Evolutionary conservation across 2,329 filamentous ascomycete species (phyloP).

Genomic region (Diaporthe vaccinii): DNA sequence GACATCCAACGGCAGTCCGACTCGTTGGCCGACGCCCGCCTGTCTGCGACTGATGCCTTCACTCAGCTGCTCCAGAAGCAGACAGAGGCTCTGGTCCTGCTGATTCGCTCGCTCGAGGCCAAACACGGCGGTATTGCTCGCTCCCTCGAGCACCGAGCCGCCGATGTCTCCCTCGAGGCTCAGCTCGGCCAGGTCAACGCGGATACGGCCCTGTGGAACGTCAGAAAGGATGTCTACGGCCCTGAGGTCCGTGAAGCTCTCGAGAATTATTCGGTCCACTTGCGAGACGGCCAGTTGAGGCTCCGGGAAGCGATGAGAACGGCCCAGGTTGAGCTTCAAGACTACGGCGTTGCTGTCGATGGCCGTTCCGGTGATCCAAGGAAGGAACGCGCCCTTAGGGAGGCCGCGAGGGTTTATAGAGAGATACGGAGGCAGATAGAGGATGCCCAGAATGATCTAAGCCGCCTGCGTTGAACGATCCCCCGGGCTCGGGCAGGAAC

Average conservation of each 20-base stretch:
- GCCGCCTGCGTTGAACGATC: conserved; percentile 32
- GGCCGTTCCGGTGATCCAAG: conserved; percentile 42
- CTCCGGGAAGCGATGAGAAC: conserved; percentile 58
- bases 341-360: conserved; percentile 61
- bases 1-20: conserved; percentile 49
- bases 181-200: conserved; percentile 57
- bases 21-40: conserved; percentile 55
- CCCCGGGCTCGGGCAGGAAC: neutral
- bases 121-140: conserved; percentile 68
- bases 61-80: conserved; percentile 56
- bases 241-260: conserved; percentile 59
- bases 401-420: conserved; percentile 65
- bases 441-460: conserved; percentile 64
- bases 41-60: conserved; percentile 54
- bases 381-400: conserved; percentile 65
- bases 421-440: conserved; percentile 65
- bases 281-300: conserved; percentile 63
- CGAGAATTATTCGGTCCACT: conserved; percentile 61
- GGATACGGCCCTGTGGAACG: conserved; percentile 50
- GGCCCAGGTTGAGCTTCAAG: conserved; percentile 58
- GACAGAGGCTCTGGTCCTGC: conserved; percentile 54
- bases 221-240: conserved; percentile 59
- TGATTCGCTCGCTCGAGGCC: conserved; percentile 66
- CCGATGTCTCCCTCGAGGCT: conserved; percentile 59
- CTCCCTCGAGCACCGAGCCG: conserved; percentile 64